Evolutionary conservation across 169 alveolate genomes (phyloP), one percentile per base, ranked within the genome.

Genomic region (Eimeria necatrix): DNA sequence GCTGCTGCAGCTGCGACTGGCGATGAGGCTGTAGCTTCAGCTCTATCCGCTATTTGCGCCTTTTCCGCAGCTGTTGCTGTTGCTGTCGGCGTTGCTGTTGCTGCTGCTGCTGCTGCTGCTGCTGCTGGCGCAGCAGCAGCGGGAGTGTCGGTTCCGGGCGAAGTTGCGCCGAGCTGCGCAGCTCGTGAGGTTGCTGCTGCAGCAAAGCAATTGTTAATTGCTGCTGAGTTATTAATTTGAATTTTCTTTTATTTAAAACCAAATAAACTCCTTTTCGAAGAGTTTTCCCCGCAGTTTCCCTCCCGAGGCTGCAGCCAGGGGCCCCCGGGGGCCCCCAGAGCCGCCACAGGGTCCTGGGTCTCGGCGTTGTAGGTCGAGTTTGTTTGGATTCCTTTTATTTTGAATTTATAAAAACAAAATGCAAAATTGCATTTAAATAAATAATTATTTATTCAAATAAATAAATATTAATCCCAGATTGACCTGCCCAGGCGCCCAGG

Each of bases 21-120:
- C 32, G 78, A n/a, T 6, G 78, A 6, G 22, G 78, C 78, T 32
- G 78, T 49, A 14, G 78, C 78, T 68, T 68, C 78, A 48, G 78
- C 78, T 68, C 51, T 7, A 0, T 10, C 78, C 78, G 78, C 51
- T 22, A 48, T 16, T 68, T 8, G 20, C 32, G 78, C 51, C 10
- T 41, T 48, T 68, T 41, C 48, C 4, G 78, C 48, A 24, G 78
- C 8, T 16, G 78, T 68, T 20, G 78, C 0, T 20, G 78, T 14
- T 68, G 51, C 16, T 4, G 78, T 7, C 48, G 41, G 0, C 22
- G 49, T 22, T 20, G 78, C 78, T n/a, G 78, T 18, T 0, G 51
- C 78, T 24, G 7, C 51, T 68, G 48, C 48, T 68, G 51, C 48
- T 68, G 18, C 78, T 68, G 68, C 18, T 56, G 78, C 78, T 22